Base-by-base conservation (phyloP, 352 stramenopile species). In the Globisporangium barbulae region DNA sequence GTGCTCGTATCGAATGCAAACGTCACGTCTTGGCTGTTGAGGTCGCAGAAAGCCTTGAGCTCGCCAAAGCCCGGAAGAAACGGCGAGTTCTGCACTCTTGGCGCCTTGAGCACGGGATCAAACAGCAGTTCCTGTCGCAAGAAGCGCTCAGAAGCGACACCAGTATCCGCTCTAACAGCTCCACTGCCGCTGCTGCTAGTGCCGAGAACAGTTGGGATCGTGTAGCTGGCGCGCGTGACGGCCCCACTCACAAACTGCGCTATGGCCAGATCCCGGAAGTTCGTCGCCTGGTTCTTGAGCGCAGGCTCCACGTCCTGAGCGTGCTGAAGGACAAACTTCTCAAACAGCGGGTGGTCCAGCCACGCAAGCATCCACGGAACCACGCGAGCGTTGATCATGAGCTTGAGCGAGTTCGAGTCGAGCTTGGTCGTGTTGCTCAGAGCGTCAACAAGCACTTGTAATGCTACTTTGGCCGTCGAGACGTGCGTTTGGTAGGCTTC, bases 191-290 rank as follows among this genome's bases (percentile, higher is more conserved):
- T 39, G 31, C 3, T 31, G 17, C n/a, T 54, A 6, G 1, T 28
- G 25, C 52, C 61, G 31, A 67, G 53, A 35, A 62, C 31, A 1
- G 53, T 67, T 8, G 53, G 60, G 5, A 81, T 59, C 0, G 62
- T 60, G 30, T 76, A 89, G 30, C 58, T 71, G 6, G 63, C 61
- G 28, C 28, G 59, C 4, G 70, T 82, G 48, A 76, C 62, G 10
- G 67, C 77, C 2, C 53, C 72, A 42, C 78, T 85, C 10, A 76
- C 61, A 30, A 90, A 90, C 55, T 90, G 81, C 21, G 69, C 54
- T 10, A 70, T 60, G 17, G 72, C 69, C 15, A 87, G 58, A 41
- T 82, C 63, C n/a, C 61, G 13, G 39, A 78, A 68, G 15, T 21
- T 62, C 22, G 19, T 48, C 4, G n/a, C 3, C 49, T 53, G n/a